Evolutionary conservation across 2,329 filamentous ascomycete genomes (phyloP), one percentile per base, ranked within the genome.

Genomic region (Colletotrichum viniferum): DNA sequence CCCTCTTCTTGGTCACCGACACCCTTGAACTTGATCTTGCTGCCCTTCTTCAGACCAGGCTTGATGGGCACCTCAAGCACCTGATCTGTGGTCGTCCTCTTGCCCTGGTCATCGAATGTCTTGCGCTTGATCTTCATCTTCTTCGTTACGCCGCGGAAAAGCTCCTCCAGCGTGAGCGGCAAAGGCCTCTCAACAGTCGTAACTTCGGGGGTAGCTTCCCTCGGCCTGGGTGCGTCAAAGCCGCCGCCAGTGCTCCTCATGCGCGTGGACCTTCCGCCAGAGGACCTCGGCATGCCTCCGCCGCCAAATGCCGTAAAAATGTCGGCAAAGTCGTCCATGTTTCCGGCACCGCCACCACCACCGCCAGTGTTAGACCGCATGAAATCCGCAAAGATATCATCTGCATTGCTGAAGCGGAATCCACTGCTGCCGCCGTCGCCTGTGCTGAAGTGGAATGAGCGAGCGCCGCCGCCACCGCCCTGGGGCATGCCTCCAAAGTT

Each of bases 91-190:
- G 93, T 94, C 58, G 92, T 95, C 79, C 96, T 92, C 88, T 98
- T 98, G 73, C 95, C 95, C 1, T 90, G 93, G 24, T 93, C 89
- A 84, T 99, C 97, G 83, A 95, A 98, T 21, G 94, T 96, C 91
- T 98, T 98, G 81, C 96, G 92, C 88, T 98, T 98, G 78, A 98
- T 98, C 87, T 97, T 98, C 90, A 99, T 95, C 90, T 98, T 98
- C 91, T 99, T 99, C 64, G 94, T 95, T 43, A 92, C 92, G 55
- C 97, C 97, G 30, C 90, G 93, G 87, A 92, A 98, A 77, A 98
- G 86, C 81, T 99, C 97, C 84, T 99, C 97, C 38, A 99, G 87
- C 4, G 94, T 92, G 26, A 99, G 87, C 4, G 93, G 92, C 77
- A 99, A 85, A 61, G 94, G 92, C 81, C 95, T 94, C 86, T 98